A percentile compares a stretch with the other conserved stretches of the same genome.
phyloP scores from a whole-genome alignment of 2,329 filamentous ascomycete genomes.

The Trichoderma koningii region DNA sequence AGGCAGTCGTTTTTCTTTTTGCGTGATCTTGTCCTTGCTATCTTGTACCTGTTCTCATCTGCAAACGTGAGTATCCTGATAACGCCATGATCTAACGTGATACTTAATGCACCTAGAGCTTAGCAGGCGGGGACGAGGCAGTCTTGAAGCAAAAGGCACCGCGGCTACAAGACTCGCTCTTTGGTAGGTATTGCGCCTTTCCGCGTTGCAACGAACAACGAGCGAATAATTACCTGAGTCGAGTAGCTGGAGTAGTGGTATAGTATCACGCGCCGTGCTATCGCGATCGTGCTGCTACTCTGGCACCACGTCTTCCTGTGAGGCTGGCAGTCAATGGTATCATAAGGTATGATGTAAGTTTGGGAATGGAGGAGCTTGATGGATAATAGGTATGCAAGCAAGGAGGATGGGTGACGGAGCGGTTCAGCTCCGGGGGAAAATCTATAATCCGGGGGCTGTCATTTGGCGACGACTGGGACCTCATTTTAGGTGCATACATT shows the following conservation, averaged over 20 bases:
- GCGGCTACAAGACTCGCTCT: conserved; percentile 18
- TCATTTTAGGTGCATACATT: neutral
- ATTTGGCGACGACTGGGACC: neutral
- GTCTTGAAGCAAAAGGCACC: conserved; percentile 16
- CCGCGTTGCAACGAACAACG: conserved; percentile 12
- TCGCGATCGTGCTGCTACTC: neutral
- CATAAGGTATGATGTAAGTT: neutral
- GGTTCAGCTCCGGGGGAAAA: conserved; percentile 1
- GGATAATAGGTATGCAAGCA: conserved; percentile 19
- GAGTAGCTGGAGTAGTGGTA: neutral
- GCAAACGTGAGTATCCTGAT: conserved; percentile 44
- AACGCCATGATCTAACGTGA: conserved; percentile 38
- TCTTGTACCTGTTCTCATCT: conserved; percentile 37
- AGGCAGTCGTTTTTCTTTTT: neutral
- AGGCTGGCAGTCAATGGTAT: neutral
- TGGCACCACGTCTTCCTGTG: neutral
- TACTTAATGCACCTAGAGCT: conserved; percentile 45
- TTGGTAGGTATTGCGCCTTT: conserved; percentile 11
- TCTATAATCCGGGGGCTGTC: conserved; percentile 6
- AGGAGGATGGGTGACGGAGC: neutral
- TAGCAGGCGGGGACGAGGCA: conserved; percentile 34
- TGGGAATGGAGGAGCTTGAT: neutral
- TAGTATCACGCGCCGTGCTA: neutral
- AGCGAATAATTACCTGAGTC: neutral
- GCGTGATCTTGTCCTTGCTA: conserved; percentile 9